Base-by-base conservation (phyloP, 1,139 yeast species). In the Protomyces gravidus region DNA sequence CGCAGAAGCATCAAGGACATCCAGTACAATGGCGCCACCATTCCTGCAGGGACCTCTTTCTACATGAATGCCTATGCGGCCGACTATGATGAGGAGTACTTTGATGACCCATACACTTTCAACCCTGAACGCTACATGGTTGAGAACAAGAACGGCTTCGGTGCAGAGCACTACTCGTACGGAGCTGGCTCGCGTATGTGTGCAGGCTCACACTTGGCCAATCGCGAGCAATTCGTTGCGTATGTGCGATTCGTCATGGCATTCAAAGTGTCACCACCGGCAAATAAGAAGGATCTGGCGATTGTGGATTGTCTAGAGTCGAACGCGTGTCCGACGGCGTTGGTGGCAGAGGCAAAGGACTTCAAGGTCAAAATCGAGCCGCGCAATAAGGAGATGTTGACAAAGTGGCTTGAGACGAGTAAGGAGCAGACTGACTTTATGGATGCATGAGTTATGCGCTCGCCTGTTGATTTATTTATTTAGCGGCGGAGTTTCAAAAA, bases 21-120 rank as follows among this genome's bases (percentile, higher is more conserved):
- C 2, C 33, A 62, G 1, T 77, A 76, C 65, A 67, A 73, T 26
- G 68, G 68, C 2, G 65, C 73, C 0, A 61, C 70, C 1, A 80
- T 85, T 21, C 89, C 89, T 0, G 66, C 70, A 15, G 79, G 80
- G 1, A 81, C 89, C 0, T 73, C 76, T 0, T 66, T 85, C 45
- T 74, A 84, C 55, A 80, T 85, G 83, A 85, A 85, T 68, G 79
- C 86, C 1, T 84, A 77, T 73, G 82, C 85, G 0, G 89, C 85
- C 1, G 84, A 85, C 67, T 87, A 84, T 68, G 90, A 85, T 66
- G 70, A 45, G 5, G 60, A 59, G 25, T 67, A 68, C n/a, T 83
- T 78, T 64, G 63, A 66, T 1, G 67, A 76, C 40, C 85, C 88
- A 0, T 69, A 70, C 66, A 66, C 65, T 13, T 84, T 83, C 67